phyloP scores from a whole-genome alignment of 2,329 filamentous ascomycete genomes.

The Beauveria australis region DNA sequence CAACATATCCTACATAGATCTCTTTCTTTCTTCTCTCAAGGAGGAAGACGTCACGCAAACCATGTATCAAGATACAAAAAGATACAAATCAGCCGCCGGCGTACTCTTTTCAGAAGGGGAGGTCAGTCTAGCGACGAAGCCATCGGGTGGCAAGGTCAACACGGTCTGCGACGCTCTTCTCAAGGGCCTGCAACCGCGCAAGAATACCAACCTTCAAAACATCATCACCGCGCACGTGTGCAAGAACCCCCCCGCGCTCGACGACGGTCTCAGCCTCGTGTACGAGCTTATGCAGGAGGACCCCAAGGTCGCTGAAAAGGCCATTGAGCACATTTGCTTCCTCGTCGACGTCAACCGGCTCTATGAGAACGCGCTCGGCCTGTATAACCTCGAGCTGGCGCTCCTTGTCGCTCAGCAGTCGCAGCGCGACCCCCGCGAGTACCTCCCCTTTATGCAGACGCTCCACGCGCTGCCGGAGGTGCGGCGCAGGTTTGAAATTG shows the following conservation, averaged over 20 bases:
- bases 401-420: conserved; percentile 90
- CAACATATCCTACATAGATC: conserved; percentile 73
- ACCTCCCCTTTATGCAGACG: conserved; percentile 86
- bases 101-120: conserved; percentile 12
- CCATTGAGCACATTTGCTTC: conserved; percentile 96
- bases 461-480: conserved; percentile 66
- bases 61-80: conserved; percentile 84
- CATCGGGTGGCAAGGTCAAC: conserved; percentile 61
- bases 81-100: conserved; percentile 17
- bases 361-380: conserved; percentile 80
- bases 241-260: conserved; percentile 83
- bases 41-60: conserved; percentile 90
- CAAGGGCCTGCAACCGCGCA: conserved; percentile 52
- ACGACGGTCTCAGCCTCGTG: conserved; percentile 74
- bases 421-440: conserved; percentile 90
- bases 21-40: conserved; percentile 80
- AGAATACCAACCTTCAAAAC: conserved; percentile 69
- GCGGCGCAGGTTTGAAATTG: conserved; percentile 73
- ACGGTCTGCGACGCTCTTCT: conserved; percentile 80
- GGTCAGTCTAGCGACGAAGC: conserved; percentile 12
- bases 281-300: conserved; percentile 63
- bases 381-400: conserved; percentile 87
- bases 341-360: conserved; percentile 86
- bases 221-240: conserved; percentile 91
- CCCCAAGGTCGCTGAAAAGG: conserved; percentile 69